Percentiles rank a stretch among this genome's conserved stretches.
Evolutionary conservation across 768 basidiomycete genomes (phyloP).

Genomic region (Hygrophorus russula): DNA sequence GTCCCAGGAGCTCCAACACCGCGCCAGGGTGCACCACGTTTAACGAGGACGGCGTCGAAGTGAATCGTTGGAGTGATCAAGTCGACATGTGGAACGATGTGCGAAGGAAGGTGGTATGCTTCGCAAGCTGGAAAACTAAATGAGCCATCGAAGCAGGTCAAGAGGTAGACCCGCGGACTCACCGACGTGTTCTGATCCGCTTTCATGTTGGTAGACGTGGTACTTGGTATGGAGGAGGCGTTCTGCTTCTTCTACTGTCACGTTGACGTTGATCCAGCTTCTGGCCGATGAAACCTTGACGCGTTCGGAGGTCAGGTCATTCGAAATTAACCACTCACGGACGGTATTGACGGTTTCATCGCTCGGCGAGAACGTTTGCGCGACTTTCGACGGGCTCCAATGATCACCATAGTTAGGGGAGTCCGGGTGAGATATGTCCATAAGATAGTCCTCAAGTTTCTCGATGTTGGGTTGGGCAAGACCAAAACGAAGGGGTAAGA

Average conservation of each 20-base stretch:
- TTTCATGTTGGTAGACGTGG: constrained; percentile 27
- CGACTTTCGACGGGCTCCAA: constrained; percentile 31
- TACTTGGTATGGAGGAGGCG: constrained; percentile 31
- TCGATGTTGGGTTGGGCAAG: constrained; percentile 36
- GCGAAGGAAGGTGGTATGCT: constrained; percentile 22
- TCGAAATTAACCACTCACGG: constrained; percentile 28
- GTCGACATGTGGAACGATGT: constrained; percentile 27
- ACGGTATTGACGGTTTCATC: constrained; percentile 30
- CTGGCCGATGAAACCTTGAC: constrained; percentile 26
- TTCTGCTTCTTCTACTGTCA: constrained; percentile 30
- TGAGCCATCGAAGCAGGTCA: neutral
- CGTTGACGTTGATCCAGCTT: constrained; percentile 28
- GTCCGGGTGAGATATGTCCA: constrained; percentile 38
- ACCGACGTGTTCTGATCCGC: constrained; percentile 28
- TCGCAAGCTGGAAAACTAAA: constrained; percentile 18
- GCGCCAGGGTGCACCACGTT: constrained; percentile 11
- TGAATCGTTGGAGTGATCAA: constrained; percentile 26
- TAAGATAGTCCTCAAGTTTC: constrained; percentile 31
- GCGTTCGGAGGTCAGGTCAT: constrained; percentile 27
- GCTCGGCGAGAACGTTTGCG: constrained; percentile 34
- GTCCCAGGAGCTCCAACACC: constrained; percentile 15
- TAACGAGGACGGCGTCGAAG: constrained; percentile 21
- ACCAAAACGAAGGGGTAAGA: constrained; percentile 39
- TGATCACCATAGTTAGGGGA: constrained; percentile 41
- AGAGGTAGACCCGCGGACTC: constrained; percentile 8